phyloP scores from a whole-genome alignment of 768 basidiomycete species.

The Mycena filopes region DNA sequence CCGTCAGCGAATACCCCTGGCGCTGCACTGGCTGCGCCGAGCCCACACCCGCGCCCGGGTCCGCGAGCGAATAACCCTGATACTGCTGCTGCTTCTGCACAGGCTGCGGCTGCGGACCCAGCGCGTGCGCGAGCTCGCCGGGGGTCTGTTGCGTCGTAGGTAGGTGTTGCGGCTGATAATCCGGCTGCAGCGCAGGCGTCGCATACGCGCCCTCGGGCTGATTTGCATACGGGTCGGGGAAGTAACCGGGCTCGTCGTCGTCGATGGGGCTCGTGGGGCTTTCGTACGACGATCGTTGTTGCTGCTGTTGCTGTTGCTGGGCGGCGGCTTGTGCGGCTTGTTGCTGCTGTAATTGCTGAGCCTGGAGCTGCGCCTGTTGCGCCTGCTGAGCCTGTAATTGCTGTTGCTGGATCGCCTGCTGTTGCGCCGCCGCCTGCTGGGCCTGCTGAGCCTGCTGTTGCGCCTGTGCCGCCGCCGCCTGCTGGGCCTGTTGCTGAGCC shows the following conservation, averaged over 20 bases:
- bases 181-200: background rate
- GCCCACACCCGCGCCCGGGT: constrained; percentile 5
- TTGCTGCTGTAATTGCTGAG: too few relatives aligned
- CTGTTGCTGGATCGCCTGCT: background rate
- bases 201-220: constrained; percentile 16
- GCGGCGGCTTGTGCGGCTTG: constrained; percentile 23
- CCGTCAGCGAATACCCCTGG: constrained; percentile 20
- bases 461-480: constrained; percentile 18
- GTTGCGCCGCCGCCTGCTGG: constrained; percentile 31
- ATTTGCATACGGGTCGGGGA: constrained; percentile 30
- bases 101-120: constrained; percentile 8
- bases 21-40: constrained; percentile 2
- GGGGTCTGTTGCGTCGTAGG: background rate
- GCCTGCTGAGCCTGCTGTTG: constrained; percentile 6
- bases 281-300: constrained; percentile 14
- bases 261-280: constrained; percentile 24
- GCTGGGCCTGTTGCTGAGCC: constrained; percentile 36
- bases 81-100: background rate
- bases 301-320: constrained; percentile 25
- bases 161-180: background rate
- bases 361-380: constrained; percentile 13
- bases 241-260: constrained; percentile 24
- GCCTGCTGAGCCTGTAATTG: constrained; percentile 13
- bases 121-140: constrained; percentile 24
- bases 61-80: constrained; percentile 16